phyloP scores from a whole-genome alignment of 2,329 filamentous ascomycete genomes.

The Stemphylium vesicarium region DNA sequence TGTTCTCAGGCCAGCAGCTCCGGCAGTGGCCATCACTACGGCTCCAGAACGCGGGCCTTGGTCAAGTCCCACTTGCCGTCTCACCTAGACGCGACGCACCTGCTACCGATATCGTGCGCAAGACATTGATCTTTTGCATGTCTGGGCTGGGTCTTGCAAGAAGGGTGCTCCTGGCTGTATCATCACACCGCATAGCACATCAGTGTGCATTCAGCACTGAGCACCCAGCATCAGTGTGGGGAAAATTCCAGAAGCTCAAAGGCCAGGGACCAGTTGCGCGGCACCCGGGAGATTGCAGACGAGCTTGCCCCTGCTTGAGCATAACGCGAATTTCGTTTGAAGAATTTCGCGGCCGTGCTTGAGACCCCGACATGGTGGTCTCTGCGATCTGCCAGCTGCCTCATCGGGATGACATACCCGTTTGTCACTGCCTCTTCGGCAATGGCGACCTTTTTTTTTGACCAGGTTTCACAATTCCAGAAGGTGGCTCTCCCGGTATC shows the following conservation, averaged over 20 bases:
- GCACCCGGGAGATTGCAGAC: slow-evolving; percentile 39
- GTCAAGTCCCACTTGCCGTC: slow-evolving; percentile 41
- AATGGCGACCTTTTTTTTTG: slow-evolving; percentile 31
- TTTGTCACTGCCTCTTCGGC: slow-evolving; percentile 27
- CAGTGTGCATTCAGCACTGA: slow-evolving; percentile 25
- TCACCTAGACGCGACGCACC: slow-evolving; percentile 35
- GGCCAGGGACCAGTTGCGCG: slow-evolving; percentile 41
- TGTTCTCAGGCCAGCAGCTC: slow-evolving; percentile 23
- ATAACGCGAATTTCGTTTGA: slow-evolving; percentile 42
- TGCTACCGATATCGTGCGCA: slow-evolving; percentile 19
- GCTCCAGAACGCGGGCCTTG: slow-evolving; percentile 42
- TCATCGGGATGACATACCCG: slow-evolving; percentile 31
- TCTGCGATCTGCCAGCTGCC: slow-evolving; percentile 35
- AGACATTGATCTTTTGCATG: slow-evolving; percentile 17
- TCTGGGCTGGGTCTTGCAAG: slow-evolving; percentile 27
- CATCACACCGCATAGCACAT: slow-evolving; percentile 32
- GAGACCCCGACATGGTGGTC: slow-evolving; percentile 29
- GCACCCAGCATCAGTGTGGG: slow-evolving; percentile 39
- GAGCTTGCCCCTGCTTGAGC: slow-evolving; percentile 33
- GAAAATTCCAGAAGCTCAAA: slow-evolving; percentile 38
- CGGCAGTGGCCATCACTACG: slow-evolving; percentile 29
- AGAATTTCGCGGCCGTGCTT: slow-evolving; percentile 31
- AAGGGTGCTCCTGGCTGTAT: slow-evolving; percentile 30
- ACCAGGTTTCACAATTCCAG: slow-evolving; percentile 33
- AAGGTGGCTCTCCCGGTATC: slow-evolving; percentile 14